Conservation (phyloP, 345 rosid genomes). For the Gossypium stocksii region DNA sequence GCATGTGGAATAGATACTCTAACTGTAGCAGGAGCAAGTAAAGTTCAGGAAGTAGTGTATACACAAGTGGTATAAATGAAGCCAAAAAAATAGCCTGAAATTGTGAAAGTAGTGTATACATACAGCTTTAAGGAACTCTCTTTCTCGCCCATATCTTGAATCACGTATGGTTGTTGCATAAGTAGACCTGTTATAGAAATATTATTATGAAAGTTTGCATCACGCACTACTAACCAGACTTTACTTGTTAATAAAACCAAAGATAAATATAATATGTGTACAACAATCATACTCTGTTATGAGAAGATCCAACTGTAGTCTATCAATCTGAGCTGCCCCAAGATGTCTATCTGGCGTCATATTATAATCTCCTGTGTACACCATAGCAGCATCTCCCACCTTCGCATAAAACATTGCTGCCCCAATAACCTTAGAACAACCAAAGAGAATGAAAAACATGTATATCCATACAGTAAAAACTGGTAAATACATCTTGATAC, state of each 20-base stretch:
- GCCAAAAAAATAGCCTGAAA: background rate
- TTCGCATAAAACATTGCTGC: constrained; percentile 98
- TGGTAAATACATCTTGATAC: background rate
- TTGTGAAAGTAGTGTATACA: constrained; percentile 25
- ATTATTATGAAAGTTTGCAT: background rate
- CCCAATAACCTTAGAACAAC: constrained; percentile 71
- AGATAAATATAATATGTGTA: background rate
- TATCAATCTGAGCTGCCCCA: constrained; percentile 93
- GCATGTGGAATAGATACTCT: background rate
- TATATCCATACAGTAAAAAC: background rate
- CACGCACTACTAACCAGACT: background rate
- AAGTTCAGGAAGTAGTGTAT: background rate
- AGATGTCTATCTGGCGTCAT: constrained; percentile 99
- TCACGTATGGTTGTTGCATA: constrained; percentile 91
- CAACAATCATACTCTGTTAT: constrained; percentile 71
- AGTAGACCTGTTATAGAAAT: constrained; percentile 59
- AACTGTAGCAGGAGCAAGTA: background rate
- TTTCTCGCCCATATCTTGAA: constrained; percentile 83
- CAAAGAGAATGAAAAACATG: background rate
- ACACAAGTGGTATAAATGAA: constrained; percentile 18
- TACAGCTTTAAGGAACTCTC: constrained; percentile 96
- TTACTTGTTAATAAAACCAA: background rate
- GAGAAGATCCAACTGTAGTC: constrained; percentile 76
- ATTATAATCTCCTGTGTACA: constrained; percentile 96
- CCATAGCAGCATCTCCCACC: constrained; percentile 80